phyloP scores from a whole-genome alignment of 805 yeast species.

The Pichia exigua region DNA sequence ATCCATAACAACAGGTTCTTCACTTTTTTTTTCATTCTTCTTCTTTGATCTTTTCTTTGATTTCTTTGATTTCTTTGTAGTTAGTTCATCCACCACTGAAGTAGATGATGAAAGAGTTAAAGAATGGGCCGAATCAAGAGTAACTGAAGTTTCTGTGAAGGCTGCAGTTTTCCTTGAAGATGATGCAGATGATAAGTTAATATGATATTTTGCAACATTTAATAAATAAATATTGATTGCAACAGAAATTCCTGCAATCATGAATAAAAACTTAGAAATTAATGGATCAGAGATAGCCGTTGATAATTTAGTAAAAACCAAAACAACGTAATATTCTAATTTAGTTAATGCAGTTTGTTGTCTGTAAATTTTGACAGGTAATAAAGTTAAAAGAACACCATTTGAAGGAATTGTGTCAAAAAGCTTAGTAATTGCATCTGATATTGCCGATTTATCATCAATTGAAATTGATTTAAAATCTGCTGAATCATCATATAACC shows the following conservation, averaged over 20 bases:
- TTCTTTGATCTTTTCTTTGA: constrained; percentile 5
- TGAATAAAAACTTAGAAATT: constrained; percentile 67
- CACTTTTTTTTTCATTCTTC: not conserved
- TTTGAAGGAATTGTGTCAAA: constrained; percentile 35
- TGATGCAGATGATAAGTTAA: constrained; percentile 7
- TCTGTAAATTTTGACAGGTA: constrained; percentile 49
- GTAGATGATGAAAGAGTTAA: constrained; percentile 11
- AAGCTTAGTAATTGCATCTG: constrained; percentile 33
- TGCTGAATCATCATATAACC: constrained; percentile 49
- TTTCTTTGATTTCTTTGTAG: not conserved
- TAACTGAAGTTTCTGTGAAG: not conserved
- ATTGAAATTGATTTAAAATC: constrained; percentile 20
- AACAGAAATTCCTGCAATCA: constrained; percentile 66
- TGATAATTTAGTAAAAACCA: constrained; percentile 48
- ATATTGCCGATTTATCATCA: constrained; percentile 25
- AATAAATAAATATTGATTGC: constrained; percentile 78
- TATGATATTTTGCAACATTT: constrained; percentile 72
- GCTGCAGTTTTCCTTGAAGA: not conserved
- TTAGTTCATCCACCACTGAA: not conserved
- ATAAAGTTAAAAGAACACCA: constrained; percentile 45
- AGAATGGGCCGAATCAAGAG: not conserved
- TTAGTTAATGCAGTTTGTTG: constrained; percentile 50
- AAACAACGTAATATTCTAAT: constrained; percentile 52
- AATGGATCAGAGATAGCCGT: constrained; percentile 70
- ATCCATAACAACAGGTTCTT: not conserved